phyloP scores from a whole-genome alignment of 2,329 filamentous ascomycete species.

The Neonectria neomacrospora region DNA sequence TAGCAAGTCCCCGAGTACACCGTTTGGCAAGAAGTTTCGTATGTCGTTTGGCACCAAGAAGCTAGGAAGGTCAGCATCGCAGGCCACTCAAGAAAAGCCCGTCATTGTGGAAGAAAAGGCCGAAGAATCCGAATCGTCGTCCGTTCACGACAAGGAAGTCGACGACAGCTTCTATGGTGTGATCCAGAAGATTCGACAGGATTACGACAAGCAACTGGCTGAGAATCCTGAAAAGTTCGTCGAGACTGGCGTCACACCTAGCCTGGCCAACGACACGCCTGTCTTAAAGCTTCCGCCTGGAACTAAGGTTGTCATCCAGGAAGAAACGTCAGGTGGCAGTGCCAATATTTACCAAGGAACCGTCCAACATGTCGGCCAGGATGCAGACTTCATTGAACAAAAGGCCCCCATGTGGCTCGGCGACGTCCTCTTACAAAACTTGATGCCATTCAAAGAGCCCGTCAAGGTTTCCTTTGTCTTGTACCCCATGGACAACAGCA shows the following conservation, averaged over 20 bases:
- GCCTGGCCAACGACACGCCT: slow-evolving; percentile 78
- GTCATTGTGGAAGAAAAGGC: slow-evolving; percentile 80
- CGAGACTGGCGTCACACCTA: slow-evolving; percentile 74
- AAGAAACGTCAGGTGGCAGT: slow-evolving; percentile 73
- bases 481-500: slow-evolving; percentile 74
- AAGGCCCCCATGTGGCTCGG: slow-evolving; percentile 92
- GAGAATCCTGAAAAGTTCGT: slow-evolving; percentile 65
- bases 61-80: slow-evolving; percentile 74
- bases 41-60: slow-evolving; percentile 90
- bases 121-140: slow-evolving; percentile 72
- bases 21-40: slow-evolving; percentile 89
- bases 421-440: slow-evolving; percentile 86
- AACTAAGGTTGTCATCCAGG: slow-evolving; percentile 75
- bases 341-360: slow-evolving; percentile 93
- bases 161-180: slow-evolving; percentile 80
- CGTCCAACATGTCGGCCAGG: slow-evolving; percentile 78
- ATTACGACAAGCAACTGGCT: slow-evolving; percentile 75
- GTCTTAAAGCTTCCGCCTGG: slow-evolving; percentile 76
- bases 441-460: slow-evolving; percentile 86
- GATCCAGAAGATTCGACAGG: slow-evolving; percentile 76
- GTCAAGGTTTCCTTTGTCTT: slow-evolving; percentile 96
- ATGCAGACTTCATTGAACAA: slow-evolving; percentile 86
- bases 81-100: slow-evolving; percentile 73
- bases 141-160: slow-evolving; percentile 75
- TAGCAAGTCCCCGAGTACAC: slow-evolving; percentile 66